Base-by-base conservation (phyloP, 768 basidiomycete species). In the Fomitopsis pulvina region DNA sequence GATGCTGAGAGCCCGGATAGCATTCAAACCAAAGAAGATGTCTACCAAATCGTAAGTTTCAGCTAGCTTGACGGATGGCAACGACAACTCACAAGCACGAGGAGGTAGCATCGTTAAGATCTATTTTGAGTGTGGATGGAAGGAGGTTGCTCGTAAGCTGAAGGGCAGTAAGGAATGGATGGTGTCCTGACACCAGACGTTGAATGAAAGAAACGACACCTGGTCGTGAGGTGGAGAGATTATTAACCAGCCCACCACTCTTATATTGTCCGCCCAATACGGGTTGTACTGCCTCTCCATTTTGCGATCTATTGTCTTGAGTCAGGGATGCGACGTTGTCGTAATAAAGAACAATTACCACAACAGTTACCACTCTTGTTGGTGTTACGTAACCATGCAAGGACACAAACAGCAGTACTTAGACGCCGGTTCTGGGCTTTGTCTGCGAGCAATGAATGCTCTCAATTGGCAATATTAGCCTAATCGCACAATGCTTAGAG, bases 21-120 rank as follows among this genome's bases (percentile, higher is more conserved):
- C 74, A 60, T 95, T 94, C 60, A 95, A 83, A 41, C 75, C 78
- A 60, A 88, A 81, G 71, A 91, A 92, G 22, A 77, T 60, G 57
- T 81, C 76, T 77, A 21, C 18, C 24, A 37, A 5, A 16, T n/a
- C 22, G 30, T 41, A 3, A 48, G 27, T 20, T 22, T 20, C 8
- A 20, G 22, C 24, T 45, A 26, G 26, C 14, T 22, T 43, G 18
- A 7, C 18, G 41, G 16, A 4, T 12, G 26, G 9, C 14, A 24
- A 11, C 12, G 38, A 20, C 3, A 1, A 71, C 78, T 58, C 53
- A 78, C 78, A 79, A 54, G 70, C 74, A 59, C 73, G 75, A 32
- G 68, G 68, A 57, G 72, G 70, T 46, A 73, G 60, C 72, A 72
- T 73, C 49, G 44, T 57, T 11, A 24, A 44, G 14, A 12, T 38